Conservation (phyloP, 495 filamentous ascomycete species). For the Aspergillus olivimuriae region DNA sequence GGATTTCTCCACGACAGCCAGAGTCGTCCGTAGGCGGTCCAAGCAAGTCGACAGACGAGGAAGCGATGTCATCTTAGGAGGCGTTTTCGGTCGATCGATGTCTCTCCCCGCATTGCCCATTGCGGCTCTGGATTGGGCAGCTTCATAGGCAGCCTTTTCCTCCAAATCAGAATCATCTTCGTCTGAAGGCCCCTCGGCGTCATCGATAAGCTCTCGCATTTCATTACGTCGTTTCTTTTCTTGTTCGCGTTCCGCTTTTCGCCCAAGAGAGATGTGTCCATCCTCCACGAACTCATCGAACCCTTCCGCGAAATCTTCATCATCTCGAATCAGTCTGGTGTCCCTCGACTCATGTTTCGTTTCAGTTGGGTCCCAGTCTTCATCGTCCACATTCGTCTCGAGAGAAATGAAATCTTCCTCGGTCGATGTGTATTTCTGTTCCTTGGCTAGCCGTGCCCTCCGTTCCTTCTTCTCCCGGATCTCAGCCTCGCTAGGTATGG, state of each 20-base stretch:
- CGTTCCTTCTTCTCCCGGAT: conserved; percentile 90
- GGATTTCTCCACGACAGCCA: conserved; percentile 51
- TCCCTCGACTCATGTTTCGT: conserved; percentile 44
- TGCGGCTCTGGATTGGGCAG: conserved; percentile 75
- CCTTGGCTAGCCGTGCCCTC: conserved; percentile 69
- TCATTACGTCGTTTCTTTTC: conserved; percentile 58
- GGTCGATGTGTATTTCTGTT: conserved; percentile 60
- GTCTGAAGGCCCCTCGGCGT: conserved; percentile 63
- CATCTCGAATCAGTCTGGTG: conserved; percentile 73
- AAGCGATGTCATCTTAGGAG: conserved; percentile 53
- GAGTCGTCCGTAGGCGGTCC: conserved; percentile 41
- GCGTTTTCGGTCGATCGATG: conserved; percentile 44
- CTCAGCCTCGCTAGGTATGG: conserved; percentile 79
- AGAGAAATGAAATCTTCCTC: conserved; percentile 78
- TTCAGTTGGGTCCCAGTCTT: conserved; percentile 38
- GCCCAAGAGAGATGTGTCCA: conserved; percentile 69
- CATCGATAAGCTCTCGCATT: conserved; percentile 79
- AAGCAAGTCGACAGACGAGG: conserved; percentile 46
- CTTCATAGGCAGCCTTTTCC: conserved; percentile 79
- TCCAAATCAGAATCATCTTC: conserved; percentile 74
- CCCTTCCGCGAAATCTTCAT: conserved; percentile 91
- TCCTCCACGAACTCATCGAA: conserved; percentile 92
- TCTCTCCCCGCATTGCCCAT: conserved; percentile 58
- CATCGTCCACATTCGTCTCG: conserved; percentile 48
- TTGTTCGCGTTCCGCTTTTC: conserved; percentile 73